Percentiles rank a stretch among this genome's conserved stretches.
These are phyloP conservation scores for Cyphellophora europaea DNA, from an alignment of 2,329 filamentous ascomycete species.

Conservation along the genomic window DNA sequence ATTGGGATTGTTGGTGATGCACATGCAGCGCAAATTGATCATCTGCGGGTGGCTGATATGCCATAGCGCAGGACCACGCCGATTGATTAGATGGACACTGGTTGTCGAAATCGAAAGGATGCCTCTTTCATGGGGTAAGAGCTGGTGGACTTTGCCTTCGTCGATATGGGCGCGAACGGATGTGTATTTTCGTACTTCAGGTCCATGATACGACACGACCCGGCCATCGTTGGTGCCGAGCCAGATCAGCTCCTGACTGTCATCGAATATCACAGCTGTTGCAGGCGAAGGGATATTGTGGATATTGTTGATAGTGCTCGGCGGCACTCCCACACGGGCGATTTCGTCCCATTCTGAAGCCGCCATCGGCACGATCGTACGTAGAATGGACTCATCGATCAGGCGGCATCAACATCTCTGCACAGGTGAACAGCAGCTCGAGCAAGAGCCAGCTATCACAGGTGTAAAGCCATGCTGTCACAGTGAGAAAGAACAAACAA, in stretches of 20 bases:
- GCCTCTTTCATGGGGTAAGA: constrained; percentile 85
- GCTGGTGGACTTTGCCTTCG: constrained; percentile 75
- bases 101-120: constrained; percentile 74
- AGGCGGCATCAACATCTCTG: not conserved
- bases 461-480: too few relatives aligned
- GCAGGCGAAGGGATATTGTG: constrained; percentile 62
- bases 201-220: constrained; percentile 78
- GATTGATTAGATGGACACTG: constrained; percentile 79
- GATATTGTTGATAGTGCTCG: constrained; percentile 51
- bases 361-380: constrained; percentile 29
- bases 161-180: constrained; percentile 72
- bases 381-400: too few relatives aligned
- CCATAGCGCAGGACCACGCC: constrained; percentile 79
- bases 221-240: constrained; percentile 85
- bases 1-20: constrained; percentile 78
- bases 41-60: constrained; percentile 73
- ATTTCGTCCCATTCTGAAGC: constrained; percentile 54
- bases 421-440: too few relatives aligned
- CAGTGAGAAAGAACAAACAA: too few relatives aligned
- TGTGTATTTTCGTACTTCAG: constrained; percentile 79
- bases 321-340: constrained; percentile 70
- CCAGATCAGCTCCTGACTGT: constrained; percentile 83
- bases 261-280: constrained; percentile 81
- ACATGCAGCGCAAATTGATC: constrained; percentile 87
- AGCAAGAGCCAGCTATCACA: too few relatives aligned